Base-by-base conservation (phyloP, 2,329 filamentous ascomycete species). In the Xylariaceae sp. region DNA sequence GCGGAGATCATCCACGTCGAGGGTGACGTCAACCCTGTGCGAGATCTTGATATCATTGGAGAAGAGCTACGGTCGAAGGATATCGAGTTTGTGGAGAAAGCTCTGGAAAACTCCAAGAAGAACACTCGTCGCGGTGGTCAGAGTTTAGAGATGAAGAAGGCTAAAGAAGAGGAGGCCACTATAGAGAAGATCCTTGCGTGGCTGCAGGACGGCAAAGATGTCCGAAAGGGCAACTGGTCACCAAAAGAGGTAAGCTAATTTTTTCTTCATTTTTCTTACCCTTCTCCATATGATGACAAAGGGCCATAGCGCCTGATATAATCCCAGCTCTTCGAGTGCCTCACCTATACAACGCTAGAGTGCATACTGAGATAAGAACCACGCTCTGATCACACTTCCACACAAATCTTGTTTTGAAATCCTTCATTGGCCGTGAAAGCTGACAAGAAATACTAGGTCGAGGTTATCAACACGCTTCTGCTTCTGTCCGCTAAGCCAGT, bases 311-410 rank as follows among this genome's bases (percentile, higher is more conserved):
- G 87, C 89, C 90, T 86, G 86, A 89, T 78, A 74, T 87, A 90
- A 95, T 88, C 93, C 93, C 93, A 98, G 93, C 93, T 98, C 93
- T 86, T 95, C 85, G 91, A 97, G 84, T 81, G 78, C 80, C 85
- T 87, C 82, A 78, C 71, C 71, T 68, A 71, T 55, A 72, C 69
- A 81, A 87, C 81, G 78, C 77, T 32, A 75, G 85, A 88, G 85
- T 76, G 75, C 76, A 79, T 81, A 64, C 70, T 96, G 91, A 94
- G 89, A 96, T 85, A 76, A 87, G 75, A 53, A 72, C 79, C 77
- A 76, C 70, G 71, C 65, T 81, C 86, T 89, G 86, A 88, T 69
- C 6, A 26, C 22, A 26, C 22, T 11, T 26, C 22, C 22, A 26
- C 11, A 7, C 30, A n/a, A 32, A 32, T 17, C 12, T 32, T 32